These are phyloP conservation scores for Leptoxyphium fumago DNA, from an alignment of 2,329 filamentous ascomycete species.

Conservation along the genomic window DNA sequence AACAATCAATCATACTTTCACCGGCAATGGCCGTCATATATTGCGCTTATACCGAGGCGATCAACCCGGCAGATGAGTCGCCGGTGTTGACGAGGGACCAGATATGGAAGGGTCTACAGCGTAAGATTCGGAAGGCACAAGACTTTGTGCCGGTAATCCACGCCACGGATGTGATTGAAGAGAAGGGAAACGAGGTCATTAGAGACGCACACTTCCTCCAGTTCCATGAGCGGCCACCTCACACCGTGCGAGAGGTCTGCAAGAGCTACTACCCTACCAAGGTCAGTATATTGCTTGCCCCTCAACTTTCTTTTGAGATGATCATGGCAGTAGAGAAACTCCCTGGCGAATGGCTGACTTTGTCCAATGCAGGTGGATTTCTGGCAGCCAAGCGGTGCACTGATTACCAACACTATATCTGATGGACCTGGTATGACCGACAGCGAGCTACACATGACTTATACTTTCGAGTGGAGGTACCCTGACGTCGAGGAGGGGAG, in stretches of 20 bases:
- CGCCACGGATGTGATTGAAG: conserved; percentile 26
- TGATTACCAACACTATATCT: conserved; percentile 31
- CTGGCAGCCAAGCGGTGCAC: conserved; percentile 26
- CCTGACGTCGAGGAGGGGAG: conserved; percentile 22
- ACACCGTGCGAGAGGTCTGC: conserved; percentile 24
- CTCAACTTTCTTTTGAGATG: neutral
- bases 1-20: no score
- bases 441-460: conserved; percentile 29
- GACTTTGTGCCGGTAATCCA: conserved; percentile 32
- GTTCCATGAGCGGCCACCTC: conserved; percentile 13
- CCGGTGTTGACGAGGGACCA: conserved; percentile 22
- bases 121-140: conserved; percentile 31
- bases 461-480: conserved; percentile 29
- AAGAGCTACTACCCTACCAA: conserved; percentile 24
- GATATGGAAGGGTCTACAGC: conserved; percentile 31
- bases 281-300: conserved; percentile 15
- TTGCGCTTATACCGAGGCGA: conserved; percentile 27
- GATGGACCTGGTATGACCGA: conserved; percentile 21
- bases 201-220: conserved; percentile 27
- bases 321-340: neutral
- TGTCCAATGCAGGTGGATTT: conserved; percentile 30
- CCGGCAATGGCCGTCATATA: conserved; percentile 23
- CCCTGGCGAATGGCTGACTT: neutral
- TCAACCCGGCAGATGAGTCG: conserved; percentile 27
- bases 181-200: conserved; percentile 20